These are phyloP conservation scores for Umbelopsis sp. DNA, from an alignment of 192 early-diverging fungal genomes.

Conservation along the genomic window DNA sequence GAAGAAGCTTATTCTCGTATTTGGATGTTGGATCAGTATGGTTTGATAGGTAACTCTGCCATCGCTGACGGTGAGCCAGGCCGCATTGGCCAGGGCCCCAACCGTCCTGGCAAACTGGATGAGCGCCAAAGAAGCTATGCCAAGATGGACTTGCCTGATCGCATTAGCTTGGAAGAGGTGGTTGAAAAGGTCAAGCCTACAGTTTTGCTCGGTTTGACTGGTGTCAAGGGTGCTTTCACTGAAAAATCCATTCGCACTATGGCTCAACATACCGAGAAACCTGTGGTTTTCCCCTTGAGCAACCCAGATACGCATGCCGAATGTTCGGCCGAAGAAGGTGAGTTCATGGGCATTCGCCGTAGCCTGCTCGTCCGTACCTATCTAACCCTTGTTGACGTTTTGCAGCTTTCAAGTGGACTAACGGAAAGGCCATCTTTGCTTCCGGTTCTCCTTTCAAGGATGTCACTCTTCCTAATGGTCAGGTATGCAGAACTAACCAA, in stretches of 20 bases:
- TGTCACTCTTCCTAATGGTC: conserved; percentile 48
- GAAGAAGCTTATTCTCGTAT: conserved; percentile 54
- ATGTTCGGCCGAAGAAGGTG: conserved; percentile 53
- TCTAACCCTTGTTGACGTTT: neutral
- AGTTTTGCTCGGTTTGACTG: conserved; percentile 51
- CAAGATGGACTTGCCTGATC: conserved; percentile 52
- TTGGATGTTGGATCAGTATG: conserved; percentile 60
- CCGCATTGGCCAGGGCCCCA: neutral
- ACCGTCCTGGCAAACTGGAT: conserved; percentile 40
- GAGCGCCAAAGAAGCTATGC: conserved; percentile 51
- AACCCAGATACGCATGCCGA: conserved; percentile 57
- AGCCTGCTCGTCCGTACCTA: neutral
- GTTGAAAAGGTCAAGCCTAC: conserved; percentile 55
- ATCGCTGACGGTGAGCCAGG: conserved; percentile 33
- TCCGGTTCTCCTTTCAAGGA: conserved; percentile 57
- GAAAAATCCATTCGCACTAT: conserved; percentile 56
- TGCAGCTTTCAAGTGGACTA: conserved; percentile 52
- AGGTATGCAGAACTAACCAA: conserved; percentile 49
- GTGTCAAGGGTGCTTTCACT: conserved; percentile 50
- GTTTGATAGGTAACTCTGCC: conserved; percentile 49
- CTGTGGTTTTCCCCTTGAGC: conserved; percentile 53
- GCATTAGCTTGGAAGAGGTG: conserved; percentile 49
- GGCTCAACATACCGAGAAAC: conserved; percentile 53
- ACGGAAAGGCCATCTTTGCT: conserved; percentile 57
- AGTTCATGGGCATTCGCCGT: neutral